Evolutionary conservation across 2,329 filamentous ascomycete species (phyloP), one percentile per base, ranked within the genome.

Genomic region (Alternaria ethzedia): DNA sequence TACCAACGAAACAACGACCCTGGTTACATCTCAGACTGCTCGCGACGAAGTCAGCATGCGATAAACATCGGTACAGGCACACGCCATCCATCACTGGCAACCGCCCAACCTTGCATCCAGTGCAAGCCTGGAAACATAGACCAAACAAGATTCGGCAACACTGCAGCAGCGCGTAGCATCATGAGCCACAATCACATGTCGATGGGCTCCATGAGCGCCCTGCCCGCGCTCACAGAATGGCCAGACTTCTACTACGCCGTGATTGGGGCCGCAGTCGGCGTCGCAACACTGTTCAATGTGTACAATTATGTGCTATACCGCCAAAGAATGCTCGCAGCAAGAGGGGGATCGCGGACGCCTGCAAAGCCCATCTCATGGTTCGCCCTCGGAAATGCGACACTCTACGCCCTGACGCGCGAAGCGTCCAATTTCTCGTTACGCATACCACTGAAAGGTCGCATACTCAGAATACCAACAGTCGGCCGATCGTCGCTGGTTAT

Each of bases 241-340:
- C 85, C 86, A 66, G 80, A 82, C 52, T 83, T 84, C 70, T 87
- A 87, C 74, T 87, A 85, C 82, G 82, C 81, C 1, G 81, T 85
- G 3, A 81, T 87, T 5, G 84, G 82, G 15, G 77, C 78, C 20
- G 78, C 79, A 17, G 80, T 85, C 51, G 83, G 69, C 17, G 66
- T 82, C n/a, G 83, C 83, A 36, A 76, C 80, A 7, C 54, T 82
- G 6, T 80, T 80, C 60, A 84, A 85, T 64, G 44, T 83, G 1
- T 79, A 84, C 66, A 86, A 86, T 68, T 77, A 81, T 49, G 68
- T 83, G 15, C 70, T 88, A 13, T 84, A 81, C 54, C 78, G 80
- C 46, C 86, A 88, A 70, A 86, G 86, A 73, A 70, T 88, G n/a
- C 79, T 79, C 23, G 83, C 80, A 55, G 78, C 77, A 59, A 76